Evolutionary conservation across 2,329 filamentous ascomycete genomes (phyloP).

Genomic region (Xylaria sp.): DNA sequence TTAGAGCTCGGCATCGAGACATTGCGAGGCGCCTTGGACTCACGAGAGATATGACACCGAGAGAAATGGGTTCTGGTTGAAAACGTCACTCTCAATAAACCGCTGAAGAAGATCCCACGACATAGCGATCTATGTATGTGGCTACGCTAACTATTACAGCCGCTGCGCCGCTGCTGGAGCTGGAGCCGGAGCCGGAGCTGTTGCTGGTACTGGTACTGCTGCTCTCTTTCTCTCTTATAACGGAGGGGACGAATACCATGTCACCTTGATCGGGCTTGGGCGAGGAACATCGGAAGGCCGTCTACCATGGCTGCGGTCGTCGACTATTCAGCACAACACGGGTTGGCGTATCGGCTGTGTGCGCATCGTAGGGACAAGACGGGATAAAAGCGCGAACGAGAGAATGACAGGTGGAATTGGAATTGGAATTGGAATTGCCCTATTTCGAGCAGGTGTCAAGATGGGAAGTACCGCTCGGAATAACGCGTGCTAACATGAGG

Average conservation of each 20-base stretch:
- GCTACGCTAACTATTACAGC: not conserved
- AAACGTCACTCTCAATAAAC: constrained; percentile 93
- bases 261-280: constrained; percentile 49
- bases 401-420: constrained; percentile 32
- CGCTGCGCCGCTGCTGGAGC: constrained; percentile 9
- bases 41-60: constrained; percentile 90
- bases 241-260: constrained; percentile 46
- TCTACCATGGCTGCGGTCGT: constrained; percentile 49
- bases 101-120: constrained; percentile 90
- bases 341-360: constrained; percentile 29
- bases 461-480: constrained; percentile 33
- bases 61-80: constrained; percentile 90
- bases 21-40: constrained; percentile 51
- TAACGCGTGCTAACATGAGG: constrained; percentile 26
- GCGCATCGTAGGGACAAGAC: constrained; percentile 31
- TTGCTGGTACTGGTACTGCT: constrained; percentile 21
- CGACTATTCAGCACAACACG: constrained; percentile 36
- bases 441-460: constrained; percentile 40
- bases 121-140: constrained; percentile 60
- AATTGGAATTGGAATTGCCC: constrained; percentile 24
- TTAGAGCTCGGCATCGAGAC: constrained; percentile 25
- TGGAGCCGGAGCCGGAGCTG: not conserved
- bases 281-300: constrained; percentile 41
- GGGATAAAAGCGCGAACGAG: constrained; percentile 21
- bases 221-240: constrained; percentile 38